Evolutionary conservation across 2,329 filamentous ascomycete genomes (phyloP).

Genomic region (Chaetothyriales sp.): DNA sequence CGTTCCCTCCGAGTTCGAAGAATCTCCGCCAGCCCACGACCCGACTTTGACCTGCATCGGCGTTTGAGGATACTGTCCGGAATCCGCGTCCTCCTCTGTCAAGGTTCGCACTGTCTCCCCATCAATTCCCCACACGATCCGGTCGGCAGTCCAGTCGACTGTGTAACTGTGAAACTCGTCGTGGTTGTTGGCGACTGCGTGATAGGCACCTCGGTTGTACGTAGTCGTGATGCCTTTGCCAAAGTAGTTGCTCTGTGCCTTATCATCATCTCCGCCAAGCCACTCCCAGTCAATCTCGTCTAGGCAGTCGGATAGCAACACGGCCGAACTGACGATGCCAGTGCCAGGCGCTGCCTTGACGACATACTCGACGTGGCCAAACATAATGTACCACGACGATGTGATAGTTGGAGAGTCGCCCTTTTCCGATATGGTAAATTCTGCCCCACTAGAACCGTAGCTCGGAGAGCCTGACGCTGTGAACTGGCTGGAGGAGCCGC

Average conservation of each 20-base stretch:
- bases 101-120: conserved; percentile 49
- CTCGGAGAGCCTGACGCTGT: conserved; percentile 53
- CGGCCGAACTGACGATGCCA: conserved; percentile 85
- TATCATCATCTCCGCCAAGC: conserved; percentile 60
- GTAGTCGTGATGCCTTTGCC: conserved; percentile 69
- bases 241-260: conserved; percentile 97
- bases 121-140: conserved; percentile 53
- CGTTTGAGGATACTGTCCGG: conserved; percentile 56
- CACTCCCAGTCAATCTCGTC: conserved; percentile 98
- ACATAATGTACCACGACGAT: conserved; percentile 98
- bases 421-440: conserved; percentile 62
- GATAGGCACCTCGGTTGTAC: conserved; percentile 77
- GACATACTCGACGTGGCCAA: conserved; percentile 73
- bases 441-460: conserved; percentile 63
- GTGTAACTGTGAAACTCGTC: conserved; percentile 33
- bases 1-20: conserved; percentile 32
- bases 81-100: conserved; percentile 43
- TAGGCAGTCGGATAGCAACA: conserved; percentile 78
- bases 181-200: conserved; percentile 49
- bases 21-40: conserved; percentile 52
- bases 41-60: conserved; percentile 60
- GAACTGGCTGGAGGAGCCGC: conserved; percentile 68
- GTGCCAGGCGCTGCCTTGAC: conserved; percentile 76
- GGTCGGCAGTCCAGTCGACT: conserved; percentile 53
- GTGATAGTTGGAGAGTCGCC: conserved; percentile 77